Evolutionary conservation across 306 rosid species (phyloP), one percentile per base, ranked within the genome.

Genomic region (Trifolium subterraneum): DNA sequence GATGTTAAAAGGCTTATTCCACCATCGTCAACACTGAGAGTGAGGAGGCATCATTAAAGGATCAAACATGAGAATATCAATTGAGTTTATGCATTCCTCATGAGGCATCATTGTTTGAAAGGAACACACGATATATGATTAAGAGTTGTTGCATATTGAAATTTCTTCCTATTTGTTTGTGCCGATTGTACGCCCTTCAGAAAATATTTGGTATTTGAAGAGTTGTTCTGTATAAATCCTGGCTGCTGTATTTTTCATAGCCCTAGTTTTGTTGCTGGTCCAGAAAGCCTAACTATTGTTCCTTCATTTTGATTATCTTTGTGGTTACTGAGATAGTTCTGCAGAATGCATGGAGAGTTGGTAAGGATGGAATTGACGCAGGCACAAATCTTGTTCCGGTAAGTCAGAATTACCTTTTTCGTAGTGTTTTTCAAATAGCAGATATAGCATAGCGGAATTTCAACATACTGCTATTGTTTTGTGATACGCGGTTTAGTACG

Each of bases 321-420:
- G 19, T 62, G 35, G 60, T 74, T 74, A 36, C 68, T 64, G 68
- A 71, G 78, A 76, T 77, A 90, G 96, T 82, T 74, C 60, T 92
- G 72, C 91, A 90, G 84, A 91, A 86, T 51, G 92, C 84, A 41
- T 90, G 85, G 96, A 91, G 74, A 81, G 86, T 90, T 79, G 89
- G 95, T 33, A 87, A 52, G 61, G 97, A 94, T 82, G 98, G 96
- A 78, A 72, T 94, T 72, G 96, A 94, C 74, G 97, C 85, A 0
- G 88, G 79, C 73, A 59, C 83, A 23, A 75, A 71, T 81, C 76
- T 81, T 45, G 83, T 84, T 71, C 85, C 88, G 14, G 85, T 84
- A 78, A 74, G 87, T 80, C 18, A 60, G 60, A 77, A 15, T 78
- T 56, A 25, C 64, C 31, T 64, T 56, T 19, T 56, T 56, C 8